Evolutionary conservation across 352 stramenopile genomes (phyloP), one percentile per base, ranked within the genome.

Genomic region (Phytophthora sansomeana): DNA sequence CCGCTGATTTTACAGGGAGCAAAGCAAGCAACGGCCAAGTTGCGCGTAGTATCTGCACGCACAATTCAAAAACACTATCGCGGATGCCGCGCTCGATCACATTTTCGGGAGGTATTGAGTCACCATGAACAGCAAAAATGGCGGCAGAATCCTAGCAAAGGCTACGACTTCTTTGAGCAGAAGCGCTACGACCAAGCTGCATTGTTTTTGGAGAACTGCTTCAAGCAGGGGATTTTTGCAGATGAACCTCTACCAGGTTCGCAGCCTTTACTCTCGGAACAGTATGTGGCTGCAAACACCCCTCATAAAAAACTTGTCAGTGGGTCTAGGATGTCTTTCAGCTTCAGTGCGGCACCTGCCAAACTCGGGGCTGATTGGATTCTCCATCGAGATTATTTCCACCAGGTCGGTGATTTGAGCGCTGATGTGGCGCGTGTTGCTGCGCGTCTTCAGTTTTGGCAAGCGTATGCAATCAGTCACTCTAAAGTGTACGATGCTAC

Each of bases 111-210:
- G 32, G 48, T 90, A 3, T 19, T 70, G 2, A 67, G 58, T 19
- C 43, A 60, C 3, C 54, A 74, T 6, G 58, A 89, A 17, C 71
- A 89, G 52, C 48, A 30, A 1, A 75, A 77, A 26, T 91, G 80
- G 83, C 66, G 69, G 21, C 67, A 65, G 26, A 89, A 91, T 30
- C 80, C 80, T 2, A 83, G 77, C 41, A 87, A 81, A 51, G 80
- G 72, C 0, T 80, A 74, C 28, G 54, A 69, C 38, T 69, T 80
- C 19, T 86, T 87, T 42, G 42, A 59, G 0, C 39, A 60, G 2
- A 71, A 68, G 16, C 69, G 67, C 28, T 89, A 87, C 28, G 39
- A 73, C 9, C 66, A 75, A 42, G 80, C 83, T 4, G 78, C 80
- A 1, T 63, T 90, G 35, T 74, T 74, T 32, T 59, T 91, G 14